These are phyloP conservation scores for Cytospora piceae DNA, from an alignment of 2,329 filamentous ascomycete species.

Conservation along the genomic window DNA sequence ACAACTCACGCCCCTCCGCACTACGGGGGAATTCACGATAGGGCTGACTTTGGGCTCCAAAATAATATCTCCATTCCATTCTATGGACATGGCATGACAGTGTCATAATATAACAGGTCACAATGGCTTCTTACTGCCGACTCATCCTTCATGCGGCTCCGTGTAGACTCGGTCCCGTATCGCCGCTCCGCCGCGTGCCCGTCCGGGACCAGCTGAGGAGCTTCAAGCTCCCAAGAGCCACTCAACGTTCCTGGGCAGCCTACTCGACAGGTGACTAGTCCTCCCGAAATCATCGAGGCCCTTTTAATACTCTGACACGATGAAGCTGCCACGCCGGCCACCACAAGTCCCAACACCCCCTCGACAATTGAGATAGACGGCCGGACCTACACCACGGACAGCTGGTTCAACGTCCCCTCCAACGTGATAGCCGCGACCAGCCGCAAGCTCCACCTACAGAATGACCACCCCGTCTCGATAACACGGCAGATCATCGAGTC, in stretches of 20 bases:
- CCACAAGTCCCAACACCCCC: conserved; percentile 23
- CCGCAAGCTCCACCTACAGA: conserved; percentile 84
- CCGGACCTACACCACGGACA: conserved; percentile 67
- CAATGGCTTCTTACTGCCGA: conserved; percentile 29
- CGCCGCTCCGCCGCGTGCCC: conserved; percentile 2
- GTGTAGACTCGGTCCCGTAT: conserved; percentile 12
- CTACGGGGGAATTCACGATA: neutral
- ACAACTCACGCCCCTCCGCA: no score
- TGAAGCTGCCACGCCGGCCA: conserved; percentile 31
- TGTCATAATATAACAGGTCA: neutral
- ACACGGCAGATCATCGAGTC: conserved; percentile 92
- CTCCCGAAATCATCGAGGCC: conserved; percentile 5
- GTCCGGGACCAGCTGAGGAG: conserved; percentile 12
- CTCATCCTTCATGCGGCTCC: conserved; percentile 13
- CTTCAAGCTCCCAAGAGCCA: neutral
- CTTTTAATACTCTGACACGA: conserved; percentile 24
- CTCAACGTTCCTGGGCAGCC: conserved; percentile 15
- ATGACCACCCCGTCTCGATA: conserved; percentile 87
- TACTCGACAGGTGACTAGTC: conserved; percentile 30
- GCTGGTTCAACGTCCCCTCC: conserved; percentile 82
- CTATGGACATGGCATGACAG: conserved; percentile 25
- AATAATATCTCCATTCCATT: neutral
- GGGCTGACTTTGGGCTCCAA: neutral
- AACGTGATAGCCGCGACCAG: conserved; percentile 76
- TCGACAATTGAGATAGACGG: conserved; percentile 62